phyloP scores from a whole-genome alignment of 345 rosid species.

The Hypericum perforatum region DNA sequence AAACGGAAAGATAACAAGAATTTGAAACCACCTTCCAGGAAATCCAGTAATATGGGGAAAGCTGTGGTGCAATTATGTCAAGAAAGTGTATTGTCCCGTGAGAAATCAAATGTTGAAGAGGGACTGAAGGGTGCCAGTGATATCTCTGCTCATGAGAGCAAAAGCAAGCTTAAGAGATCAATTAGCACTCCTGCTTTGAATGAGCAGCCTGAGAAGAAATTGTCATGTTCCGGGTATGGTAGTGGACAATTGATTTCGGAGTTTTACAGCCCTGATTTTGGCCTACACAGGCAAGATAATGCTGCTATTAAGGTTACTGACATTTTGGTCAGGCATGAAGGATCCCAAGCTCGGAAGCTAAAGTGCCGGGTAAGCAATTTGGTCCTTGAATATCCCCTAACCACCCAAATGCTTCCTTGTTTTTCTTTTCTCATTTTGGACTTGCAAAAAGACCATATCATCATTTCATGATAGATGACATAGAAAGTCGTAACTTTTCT shows the following conservation, averaged over 20 bases:
- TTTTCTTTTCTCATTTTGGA: too few species aligned
- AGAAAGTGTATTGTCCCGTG: slow-evolving; percentile 20
- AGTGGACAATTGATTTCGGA: slow-evolving; percentile 61
- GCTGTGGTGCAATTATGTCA: slow-evolving; percentile 21
- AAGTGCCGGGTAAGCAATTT: slow-evolving; percentile 65
- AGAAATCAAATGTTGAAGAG: slow-evolving; percentile 5
- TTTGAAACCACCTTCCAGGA: slow-evolving; percentile 19
- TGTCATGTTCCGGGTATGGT: slow-evolving; percentile 41
- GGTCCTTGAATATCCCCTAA: slow-evolving; percentile 6
- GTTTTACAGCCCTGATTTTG: slow-evolving; percentile 53
- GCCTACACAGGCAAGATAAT: slow-evolving; percentile 28
- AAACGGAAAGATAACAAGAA: slow-evolving; percentile 62
- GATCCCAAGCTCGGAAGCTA: slow-evolving; percentile 43
- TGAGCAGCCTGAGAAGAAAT: slow-evolving; percentile 34
- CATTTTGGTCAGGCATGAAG: slow-evolving; percentile 35
- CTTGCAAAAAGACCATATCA: too few species aligned
- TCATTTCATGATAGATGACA: too few species aligned
- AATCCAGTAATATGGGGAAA: slow-evolving; percentile 20
- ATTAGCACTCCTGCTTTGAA: slow-evolving; percentile 70
- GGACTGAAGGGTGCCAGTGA: slow-evolving; percentile 18
- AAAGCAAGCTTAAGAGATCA: slow-evolving; percentile 64
- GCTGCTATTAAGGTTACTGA: slow-evolving; percentile 27
- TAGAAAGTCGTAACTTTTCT: too few species aligned
- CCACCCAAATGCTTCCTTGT: too few species aligned
- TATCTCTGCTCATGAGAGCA: slow-evolving; percentile 37